These are phyloP conservation scores for Monocercomonoides exilis DNA, from an alignment of 78 protist species.

Conservation along the genomic window DNA sequence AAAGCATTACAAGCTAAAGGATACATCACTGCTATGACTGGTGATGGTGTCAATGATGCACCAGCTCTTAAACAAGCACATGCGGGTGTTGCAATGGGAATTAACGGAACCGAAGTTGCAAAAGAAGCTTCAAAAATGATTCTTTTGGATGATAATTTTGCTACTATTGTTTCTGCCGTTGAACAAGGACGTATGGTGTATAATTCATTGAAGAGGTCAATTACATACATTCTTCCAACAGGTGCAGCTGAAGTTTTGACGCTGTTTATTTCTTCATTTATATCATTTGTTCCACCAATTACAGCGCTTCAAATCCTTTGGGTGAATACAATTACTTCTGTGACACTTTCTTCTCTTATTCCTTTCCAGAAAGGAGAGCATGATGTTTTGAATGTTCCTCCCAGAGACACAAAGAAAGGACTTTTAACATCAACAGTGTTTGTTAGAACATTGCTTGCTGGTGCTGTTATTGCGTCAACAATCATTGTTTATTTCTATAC, in stretches of 20 bases:
- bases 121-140: slow-evolving; percentile 60
- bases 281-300: slow-evolving; percentile 22
- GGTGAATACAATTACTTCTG: slow-evolving; percentile 62
- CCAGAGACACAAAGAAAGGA: neutral
- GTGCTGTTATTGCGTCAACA: neutral
- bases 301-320: slow-evolving; percentile 60
- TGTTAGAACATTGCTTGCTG: neutral
- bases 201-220: slow-evolving; percentile 57
- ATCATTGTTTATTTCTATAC: neutral
- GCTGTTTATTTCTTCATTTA: slow-evolving; percentile 18
- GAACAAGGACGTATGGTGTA: slow-evolving; percentile 77
- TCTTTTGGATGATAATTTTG: slow-evolving; percentile 92
- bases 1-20: slow-evolving; percentile 10
- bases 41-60: slow-evolving; percentile 67
- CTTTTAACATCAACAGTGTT: neutral
- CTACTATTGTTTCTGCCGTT: slow-evolving; percentile 82
- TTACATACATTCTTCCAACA: slow-evolving; percentile 66
- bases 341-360: neutral
- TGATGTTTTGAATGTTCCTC: neutral
- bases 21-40: neutral
- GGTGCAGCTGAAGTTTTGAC: slow-evolving; percentile 62
- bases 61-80: slow-evolving; percentile 81
- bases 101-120: slow-evolving; percentile 84
- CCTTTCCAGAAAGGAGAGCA: slow-evolving; percentile 14
- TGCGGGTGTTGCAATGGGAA: slow-evolving; percentile 94